Evolutionary conservation across 176 grass and related monocot species (phyloP), one percentile per base, ranked within the genome.

Genomic region (Oryza glaberrima): DNA sequence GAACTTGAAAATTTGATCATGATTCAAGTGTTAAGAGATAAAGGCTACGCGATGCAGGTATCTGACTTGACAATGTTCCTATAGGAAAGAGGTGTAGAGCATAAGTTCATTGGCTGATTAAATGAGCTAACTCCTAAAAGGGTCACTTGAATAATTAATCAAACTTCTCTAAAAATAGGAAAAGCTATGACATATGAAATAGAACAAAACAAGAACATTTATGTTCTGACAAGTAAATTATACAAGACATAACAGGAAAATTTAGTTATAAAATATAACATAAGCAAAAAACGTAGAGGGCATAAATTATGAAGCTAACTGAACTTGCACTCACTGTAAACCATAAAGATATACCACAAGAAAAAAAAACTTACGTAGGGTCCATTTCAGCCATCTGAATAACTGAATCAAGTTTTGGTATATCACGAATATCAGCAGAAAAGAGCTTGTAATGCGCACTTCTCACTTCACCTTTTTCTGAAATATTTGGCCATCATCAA

Each of bases 391-490:
- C 88, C 84, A 86, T 80, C 77, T 14, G 43, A 71, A 98, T 92
- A 77, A 98, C 75, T 60, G 84, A 72, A 90, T 95, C 93, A 80
- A 98, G 81, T 82, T 89, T 93, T 81, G 82, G 91, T 61, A 83
- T 84, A 46, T 98, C 91, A 49, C 93, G 89, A 73, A 98, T 90
- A 89, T 98, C 93, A 70, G 90, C 84, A 67, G 93, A 75, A 83
- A 98, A 92, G 85, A 95, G 71, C 93, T 94, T 98, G 89, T 95
- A 98, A 76, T 98, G 86, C 12, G 78, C 72, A 79, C 96, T 94
- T 48, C 44, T 79, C 46, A 95, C 85, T 95, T 98, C 96, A 81
- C 96, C 96, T 86, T 90, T 98, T 58, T 95, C 96, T 98, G 82
- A 85, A 86, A 90, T 71, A 78, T 58, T 67, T 69, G 28, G 40